phyloP scores from a whole-genome alignment of 139 green algal genomes.

The Tetraselmis chui region DNA sequence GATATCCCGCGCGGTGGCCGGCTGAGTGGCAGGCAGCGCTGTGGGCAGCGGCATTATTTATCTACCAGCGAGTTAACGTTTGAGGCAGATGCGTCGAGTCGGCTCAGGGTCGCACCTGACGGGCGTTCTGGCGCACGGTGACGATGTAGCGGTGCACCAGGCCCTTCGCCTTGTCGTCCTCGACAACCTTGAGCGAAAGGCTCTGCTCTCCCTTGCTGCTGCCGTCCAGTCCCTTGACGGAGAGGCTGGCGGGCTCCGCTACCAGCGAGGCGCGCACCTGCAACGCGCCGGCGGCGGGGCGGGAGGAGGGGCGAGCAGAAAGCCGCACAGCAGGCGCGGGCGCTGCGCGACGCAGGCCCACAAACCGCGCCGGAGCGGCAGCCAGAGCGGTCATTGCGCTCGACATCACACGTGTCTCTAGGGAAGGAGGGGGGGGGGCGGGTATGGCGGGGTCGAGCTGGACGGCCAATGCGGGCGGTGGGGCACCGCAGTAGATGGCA shows the following conservation, averaged over 20 bases:
- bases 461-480: too few species aligned
- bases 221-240: conserved; percentile 60
- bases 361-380: background rate
- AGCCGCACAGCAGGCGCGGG: background rate
- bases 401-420: too few species aligned
- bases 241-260: conserved; percentile 42
- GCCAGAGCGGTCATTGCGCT: background rate
- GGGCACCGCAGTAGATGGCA: too few species aligned
- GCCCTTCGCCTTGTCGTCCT: conserved; percentile 61
- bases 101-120: conserved; percentile 44
- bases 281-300: conserved; percentile 3
- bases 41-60: too few species aligned
- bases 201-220: conserved; percentile 38
- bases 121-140: conserved; percentile 68
- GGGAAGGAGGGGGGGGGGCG: too few species aligned
- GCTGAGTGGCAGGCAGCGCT: too few species aligned
- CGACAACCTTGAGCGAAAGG: conserved; percentile 69
- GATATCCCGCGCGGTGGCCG: too few species aligned
- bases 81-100: background rate
- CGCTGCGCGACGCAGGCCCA: background rate
- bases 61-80: too few species aligned
- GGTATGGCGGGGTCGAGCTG: too few species aligned
- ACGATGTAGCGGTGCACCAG: conserved; percentile 91
- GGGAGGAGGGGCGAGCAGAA: too few species aligned
- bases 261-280: conserved; percentile 35